A percentile compares a stretch with the other conserved stretches of the same genome.
Conservation (phyloP, 2,329 filamentous ascomycete species). For the Harringtonia aguacate region DNA sequence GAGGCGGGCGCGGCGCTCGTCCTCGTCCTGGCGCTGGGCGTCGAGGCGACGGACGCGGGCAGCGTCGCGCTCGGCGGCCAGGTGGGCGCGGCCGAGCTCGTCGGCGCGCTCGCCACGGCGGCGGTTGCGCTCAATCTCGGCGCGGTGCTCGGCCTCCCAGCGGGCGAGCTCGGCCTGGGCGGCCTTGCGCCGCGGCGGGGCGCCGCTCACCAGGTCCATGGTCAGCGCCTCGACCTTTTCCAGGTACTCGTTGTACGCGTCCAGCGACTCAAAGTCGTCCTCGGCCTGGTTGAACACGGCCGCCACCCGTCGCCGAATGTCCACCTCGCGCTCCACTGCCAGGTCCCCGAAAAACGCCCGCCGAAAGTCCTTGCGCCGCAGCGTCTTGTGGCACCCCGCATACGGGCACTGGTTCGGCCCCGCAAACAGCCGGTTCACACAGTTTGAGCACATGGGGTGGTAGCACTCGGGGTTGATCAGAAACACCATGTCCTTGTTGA, state of each 20-base stretch:
- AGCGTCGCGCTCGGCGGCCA: slow-evolving; percentile 57
- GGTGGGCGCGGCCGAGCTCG: slow-evolving; percentile 38
- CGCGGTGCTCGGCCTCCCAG: slow-evolving; percentile 66
- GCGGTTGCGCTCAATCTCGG: slow-evolving; percentile 53
- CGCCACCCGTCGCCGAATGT: slow-evolving; percentile 73
- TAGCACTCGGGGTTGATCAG: slow-evolving; percentile 98
- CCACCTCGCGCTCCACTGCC: slow-evolving; percentile 81
- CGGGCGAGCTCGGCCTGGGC: slow-evolving; percentile 41
- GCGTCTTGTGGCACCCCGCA: slow-evolving; percentile 74
- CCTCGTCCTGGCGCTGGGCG: slow-evolving; percentile 57
- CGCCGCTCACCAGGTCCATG: slow-evolving; percentile 75
- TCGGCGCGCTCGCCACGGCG: slow-evolving; percentile 40
- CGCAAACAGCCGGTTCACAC: slow-evolving; percentile 88
- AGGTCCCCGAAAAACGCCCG: slow-evolving; percentile 86
- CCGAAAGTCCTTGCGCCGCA: slow-evolving; percentile 76
- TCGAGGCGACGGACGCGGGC: slow-evolving; percentile 51
- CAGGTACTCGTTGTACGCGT: slow-evolving; percentile 87
- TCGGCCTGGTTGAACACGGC: slow-evolving; percentile 77
- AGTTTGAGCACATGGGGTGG: slow-evolving; percentile 96
- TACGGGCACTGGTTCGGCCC: slow-evolving; percentile 90
- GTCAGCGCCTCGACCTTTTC: slow-evolving; percentile 86
- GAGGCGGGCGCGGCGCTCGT: slow-evolving; percentile 53
- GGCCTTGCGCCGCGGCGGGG: slow-evolving; percentile 39
- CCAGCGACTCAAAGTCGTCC: slow-evolving; percentile 79
- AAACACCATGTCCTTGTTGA: slow-evolving; percentile 89